A percentile compares a stretch with the other conserved stretches of the same genome.
These are phyloP conservation scores for Dendrothele bispora DNA, from an alignment of 768 basidiomycete species.

Conservation along the genomic window DNA sequence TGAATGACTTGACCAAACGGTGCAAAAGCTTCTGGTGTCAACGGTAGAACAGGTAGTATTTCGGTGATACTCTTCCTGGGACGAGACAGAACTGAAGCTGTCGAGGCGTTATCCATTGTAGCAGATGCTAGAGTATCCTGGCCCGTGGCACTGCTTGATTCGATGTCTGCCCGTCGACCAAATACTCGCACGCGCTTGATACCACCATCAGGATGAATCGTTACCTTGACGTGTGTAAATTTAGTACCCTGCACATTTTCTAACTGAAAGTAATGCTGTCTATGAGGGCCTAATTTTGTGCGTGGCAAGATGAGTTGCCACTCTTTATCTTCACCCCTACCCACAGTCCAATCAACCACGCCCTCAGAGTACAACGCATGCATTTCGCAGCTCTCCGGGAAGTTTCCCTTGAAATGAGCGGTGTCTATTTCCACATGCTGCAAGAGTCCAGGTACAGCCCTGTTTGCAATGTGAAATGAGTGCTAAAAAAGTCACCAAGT, in stretches of 20 bases:
- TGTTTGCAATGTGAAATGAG: slow-evolving; percentile 25
- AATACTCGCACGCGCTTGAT: slow-evolving; percentile 88
- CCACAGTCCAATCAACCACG: slow-evolving; percentile 37
- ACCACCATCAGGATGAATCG: slow-evolving; percentile 94
- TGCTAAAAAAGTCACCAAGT: slow-evolving; percentile 4
- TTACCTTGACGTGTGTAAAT: slow-evolving; percentile 85
- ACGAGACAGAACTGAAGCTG: neutral
- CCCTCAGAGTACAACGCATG: slow-evolving; percentile 50
- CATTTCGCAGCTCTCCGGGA: slow-evolving; percentile 84
- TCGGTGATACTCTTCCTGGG: neutral
- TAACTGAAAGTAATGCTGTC: slow-evolving; percentile 87
- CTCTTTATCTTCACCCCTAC: slow-evolving; percentile 37
- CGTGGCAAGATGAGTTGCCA: slow-evolving; percentile 80
- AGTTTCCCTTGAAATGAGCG: slow-evolving; percentile 94
- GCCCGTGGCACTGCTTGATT: slow-evolving; percentile 2
- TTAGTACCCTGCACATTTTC: slow-evolving; percentile 55
- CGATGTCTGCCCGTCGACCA: slow-evolving; percentile 51
- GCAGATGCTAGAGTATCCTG: slow-evolving; percentile 2
- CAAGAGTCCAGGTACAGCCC: slow-evolving; percentile 74
- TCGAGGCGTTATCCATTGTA: slow-evolving; percentile 6
- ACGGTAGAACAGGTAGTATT: slow-evolving; percentile 55
- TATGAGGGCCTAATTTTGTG: slow-evolving; percentile 84
- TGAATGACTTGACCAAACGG: slow-evolving; percentile 92
- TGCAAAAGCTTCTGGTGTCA: slow-evolving; percentile 85
- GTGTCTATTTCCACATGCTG: slow-evolving; percentile 88